Percentiles rank a stretch among this genome's conserved stretches.
Evolutionary conservation across 1,284 basidiomycete genomes (phyloP).

Genomic region (Stereum hirsutum): DNA sequence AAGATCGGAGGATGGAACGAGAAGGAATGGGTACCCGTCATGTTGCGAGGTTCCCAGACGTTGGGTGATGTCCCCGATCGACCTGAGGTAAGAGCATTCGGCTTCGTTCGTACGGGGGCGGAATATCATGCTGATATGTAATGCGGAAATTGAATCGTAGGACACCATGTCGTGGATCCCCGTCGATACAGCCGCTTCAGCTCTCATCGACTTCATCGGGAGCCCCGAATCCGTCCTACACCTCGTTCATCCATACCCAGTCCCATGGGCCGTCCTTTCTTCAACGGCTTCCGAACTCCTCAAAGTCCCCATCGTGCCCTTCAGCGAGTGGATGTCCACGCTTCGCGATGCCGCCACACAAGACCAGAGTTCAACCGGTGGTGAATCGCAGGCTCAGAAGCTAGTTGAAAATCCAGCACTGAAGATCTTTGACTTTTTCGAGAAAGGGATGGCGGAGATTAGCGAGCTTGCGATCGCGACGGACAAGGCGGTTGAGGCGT

Average conservation of each 20-base stretch:
- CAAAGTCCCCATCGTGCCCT: constrained; percentile 14
- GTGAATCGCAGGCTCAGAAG: too few relatives aligned
- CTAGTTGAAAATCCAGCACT: constrained; percentile 1
- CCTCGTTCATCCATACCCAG: constrained; percentile 18
- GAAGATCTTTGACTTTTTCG: constrained; percentile 4
- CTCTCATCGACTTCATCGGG: constrained; percentile 15
- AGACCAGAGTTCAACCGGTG: too few relatives aligned
- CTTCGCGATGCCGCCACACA: neutral
- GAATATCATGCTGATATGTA: too few relatives aligned
- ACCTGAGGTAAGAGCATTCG: too few relatives aligned
- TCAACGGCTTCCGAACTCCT: constrained; percentile 12
- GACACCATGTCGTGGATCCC: constrained; percentile 17
- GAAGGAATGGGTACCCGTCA: too few relatives aligned
- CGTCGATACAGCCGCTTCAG: constrained; percentile 13
- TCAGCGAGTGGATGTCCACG: constrained; percentile 15
- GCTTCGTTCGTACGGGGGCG: too few relatives aligned
- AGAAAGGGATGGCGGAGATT: neutral
- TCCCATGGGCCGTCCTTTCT: constrained; percentile 15
- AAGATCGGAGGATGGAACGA: constrained; percentile 33
- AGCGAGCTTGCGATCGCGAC: neutral
- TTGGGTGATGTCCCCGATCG: too few relatives aligned
- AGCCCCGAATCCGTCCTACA: constrained; percentile 13
- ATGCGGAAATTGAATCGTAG: too few relatives aligned
- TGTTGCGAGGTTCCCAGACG: too few relatives aligned
- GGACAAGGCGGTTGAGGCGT: neutral